Conservation (phyloP, 2,329 filamentous ascomycete species). For the Ophiostoma himal-ulmi region DNA sequence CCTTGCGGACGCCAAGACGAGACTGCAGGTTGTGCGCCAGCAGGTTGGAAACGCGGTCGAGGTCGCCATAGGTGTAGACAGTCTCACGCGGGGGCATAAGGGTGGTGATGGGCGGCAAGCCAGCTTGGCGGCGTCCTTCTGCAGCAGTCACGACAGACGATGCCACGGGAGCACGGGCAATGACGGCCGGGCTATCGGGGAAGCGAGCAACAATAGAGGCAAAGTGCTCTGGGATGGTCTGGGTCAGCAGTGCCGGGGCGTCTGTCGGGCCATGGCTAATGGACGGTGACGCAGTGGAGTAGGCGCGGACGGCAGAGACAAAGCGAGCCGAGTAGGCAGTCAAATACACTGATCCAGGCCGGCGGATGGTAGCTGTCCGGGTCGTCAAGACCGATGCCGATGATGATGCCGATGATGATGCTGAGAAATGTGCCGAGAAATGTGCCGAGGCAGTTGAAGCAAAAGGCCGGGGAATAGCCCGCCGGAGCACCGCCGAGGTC, state of each 20-base stretch:
- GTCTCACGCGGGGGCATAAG: constrained; percentile 43
- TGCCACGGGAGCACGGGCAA: constrained; percentile 42
- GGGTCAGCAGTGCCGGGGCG: constrained; percentile 59
- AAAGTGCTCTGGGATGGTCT: constrained; percentile 70
- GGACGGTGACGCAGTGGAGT: constrained; percentile 9
- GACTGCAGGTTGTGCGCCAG: constrained; percentile 65
- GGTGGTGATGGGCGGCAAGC: background rate
- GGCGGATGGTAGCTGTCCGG: background rate
- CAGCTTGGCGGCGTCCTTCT: background rate
- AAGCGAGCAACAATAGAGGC: constrained; percentile 55
- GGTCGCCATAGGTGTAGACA: constrained; percentile 63
- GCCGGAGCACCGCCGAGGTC: constrained; percentile 1
- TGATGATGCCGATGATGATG: background rate
- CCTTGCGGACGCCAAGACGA: constrained; percentile 65
- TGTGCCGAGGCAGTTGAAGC: background rate
- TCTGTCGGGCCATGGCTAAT: constrained; percentile 16
- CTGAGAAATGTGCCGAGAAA: background rate
- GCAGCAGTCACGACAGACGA: constrained; percentile 16
- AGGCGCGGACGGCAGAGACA: background rate
- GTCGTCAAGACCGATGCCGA: background rate
- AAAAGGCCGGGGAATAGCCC: background rate
- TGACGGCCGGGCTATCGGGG: constrained; percentile 59
- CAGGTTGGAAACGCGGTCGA: constrained; percentile 71
- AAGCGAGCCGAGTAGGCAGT: background rate
- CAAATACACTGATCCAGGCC: background rate